A percentile compares a stretch with the other conserved stretches of the same genome.
Conservation (phyloP, 768 basidiomycete species). For the Clitopilus hobsonii region DNA sequence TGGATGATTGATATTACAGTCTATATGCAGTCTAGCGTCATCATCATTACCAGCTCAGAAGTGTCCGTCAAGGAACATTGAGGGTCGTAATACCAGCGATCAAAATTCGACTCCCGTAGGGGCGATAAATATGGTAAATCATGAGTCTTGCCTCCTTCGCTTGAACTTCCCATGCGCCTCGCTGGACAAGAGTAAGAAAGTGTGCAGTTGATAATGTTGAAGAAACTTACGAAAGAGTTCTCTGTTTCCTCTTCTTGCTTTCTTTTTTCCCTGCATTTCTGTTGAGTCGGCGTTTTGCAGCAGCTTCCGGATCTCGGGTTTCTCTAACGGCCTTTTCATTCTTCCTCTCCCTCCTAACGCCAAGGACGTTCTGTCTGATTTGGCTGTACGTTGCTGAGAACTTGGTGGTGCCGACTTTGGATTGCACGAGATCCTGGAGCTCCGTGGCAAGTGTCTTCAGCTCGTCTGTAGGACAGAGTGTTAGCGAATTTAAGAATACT, state of each 20-base stretch:
- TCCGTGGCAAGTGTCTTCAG: constrained; percentile 78
- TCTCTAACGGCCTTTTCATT: constrained; percentile 54
- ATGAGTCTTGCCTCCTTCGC: constrained; percentile 11
- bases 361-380: constrained; percentile 67
- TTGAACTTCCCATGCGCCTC: constrained; percentile 15
- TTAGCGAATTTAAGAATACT: too few relatives aligned
- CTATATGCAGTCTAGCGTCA: too few relatives aligned
- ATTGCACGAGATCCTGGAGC: constrained; percentile 82
- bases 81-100: too few relatives aligned
- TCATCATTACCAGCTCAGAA: too few relatives aligned
- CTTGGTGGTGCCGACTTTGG: constrained; percentile 81
- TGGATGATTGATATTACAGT: too few relatives aligned
- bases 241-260: constrained; percentile 74
- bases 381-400: constrained; percentile 79
- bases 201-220: not conserved
- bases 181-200: not conserved
- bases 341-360: constrained; percentile 69
- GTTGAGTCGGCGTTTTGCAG: constrained; percentile 71
- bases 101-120: too few relatives aligned
- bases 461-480: constrained; percentile 70
- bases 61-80: too few relatives aligned
- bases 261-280: constrained; percentile 78
- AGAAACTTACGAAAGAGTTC: constrained; percentile 52
- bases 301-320: constrained; percentile 68
- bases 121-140: too few relatives aligned